Conservation (phyloP, 345 rosid genomes). For the Combretum micranthum region DNA sequence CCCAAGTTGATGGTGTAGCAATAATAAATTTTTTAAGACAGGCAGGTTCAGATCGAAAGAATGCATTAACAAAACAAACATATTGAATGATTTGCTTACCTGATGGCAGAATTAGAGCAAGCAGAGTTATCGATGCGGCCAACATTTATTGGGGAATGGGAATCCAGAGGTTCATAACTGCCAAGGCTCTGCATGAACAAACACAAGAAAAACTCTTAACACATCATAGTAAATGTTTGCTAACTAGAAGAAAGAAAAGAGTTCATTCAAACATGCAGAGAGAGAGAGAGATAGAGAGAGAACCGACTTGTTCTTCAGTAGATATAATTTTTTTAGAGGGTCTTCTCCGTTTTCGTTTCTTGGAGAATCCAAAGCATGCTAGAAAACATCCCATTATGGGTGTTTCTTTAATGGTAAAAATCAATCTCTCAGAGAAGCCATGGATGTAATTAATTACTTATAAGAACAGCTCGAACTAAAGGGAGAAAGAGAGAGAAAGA, state of each 20-base stretch:
- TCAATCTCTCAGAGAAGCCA: background rate
- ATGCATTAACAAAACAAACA: no score
- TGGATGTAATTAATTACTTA: background rate
- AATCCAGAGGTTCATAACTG: constrained; percentile 46
- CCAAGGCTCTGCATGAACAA: constrained; percentile 31
- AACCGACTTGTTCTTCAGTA: background rate
- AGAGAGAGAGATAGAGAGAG: background rate
- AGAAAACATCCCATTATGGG: constrained; percentile 71
- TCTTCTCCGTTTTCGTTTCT: constrained; percentile 47
- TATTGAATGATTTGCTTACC: background rate
- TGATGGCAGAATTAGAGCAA: background rate
- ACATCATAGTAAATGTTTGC: background rate
- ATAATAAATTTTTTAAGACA: no score
- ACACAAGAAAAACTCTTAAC: no score
- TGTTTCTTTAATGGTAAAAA: background rate
- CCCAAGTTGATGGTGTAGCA: no score
- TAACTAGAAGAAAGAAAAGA: background rate
- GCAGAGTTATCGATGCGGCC: constrained; percentile 6
- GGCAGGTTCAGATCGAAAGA: no score
- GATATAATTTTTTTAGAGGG: constrained; percentile 32
- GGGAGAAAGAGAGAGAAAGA: constrained; percentile 1
- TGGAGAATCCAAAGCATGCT: constrained; percentile 72
- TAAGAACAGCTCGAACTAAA: constrained; percentile 1
- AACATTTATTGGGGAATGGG: constrained; percentile 27
- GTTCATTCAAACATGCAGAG: background rate